phyloP scores from a whole-genome alignment of 257 asterid genomes.

The Euphrasia confusa region DNA sequence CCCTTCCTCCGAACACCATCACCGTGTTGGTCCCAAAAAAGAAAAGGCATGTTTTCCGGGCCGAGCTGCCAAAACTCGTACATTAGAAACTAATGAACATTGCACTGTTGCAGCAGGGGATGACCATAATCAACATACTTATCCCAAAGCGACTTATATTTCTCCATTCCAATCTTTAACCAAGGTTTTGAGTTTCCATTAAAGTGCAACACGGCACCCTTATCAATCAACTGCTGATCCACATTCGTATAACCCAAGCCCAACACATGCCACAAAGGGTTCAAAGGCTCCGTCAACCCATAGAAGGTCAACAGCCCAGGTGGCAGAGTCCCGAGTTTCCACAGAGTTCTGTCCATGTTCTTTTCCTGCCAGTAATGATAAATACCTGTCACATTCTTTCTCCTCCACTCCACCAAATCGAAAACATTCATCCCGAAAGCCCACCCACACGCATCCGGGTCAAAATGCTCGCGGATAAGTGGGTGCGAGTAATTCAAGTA shows the following conservation, averaged over 20 bases:
- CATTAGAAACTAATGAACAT: constrained; percentile 33
- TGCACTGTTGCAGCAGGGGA: constrained; percentile 52
- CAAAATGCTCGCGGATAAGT: constrained; percentile 58
- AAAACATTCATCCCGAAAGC: constrained; percentile 67
- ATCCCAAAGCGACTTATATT: constrained; percentile 62
- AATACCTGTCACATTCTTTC: constrained; percentile 50
- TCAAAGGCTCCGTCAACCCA: constrained; percentile 54
- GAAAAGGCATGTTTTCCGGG: constrained; percentile 1
- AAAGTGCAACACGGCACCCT: constrained; percentile 63
- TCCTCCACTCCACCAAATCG: constrained; percentile 60
- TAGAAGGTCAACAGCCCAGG: constrained; percentile 60
- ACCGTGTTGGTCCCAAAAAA: constrained; percentile 23
- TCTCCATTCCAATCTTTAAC: constrained; percentile 67
- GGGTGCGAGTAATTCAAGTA: constrained; percentile 66
- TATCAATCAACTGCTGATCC: constrained; percentile 47
- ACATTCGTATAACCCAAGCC: constrained; percentile 62
- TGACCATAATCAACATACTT: constrained; percentile 51
- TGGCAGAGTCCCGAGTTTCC: constrained; percentile 69
- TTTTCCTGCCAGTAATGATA: constrained; percentile 71
- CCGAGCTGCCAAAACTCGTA: background rate
- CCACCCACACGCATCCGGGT: constrained; percentile 69
- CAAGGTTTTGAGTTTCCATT: constrained; percentile 69
- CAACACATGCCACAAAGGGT: constrained; percentile 60
- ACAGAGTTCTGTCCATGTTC: constrained; percentile 50
- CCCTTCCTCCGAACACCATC: constrained; percentile 23